phyloP scores from a whole-genome alignment of 2,329 filamentous ascomycete genomes.

The Penicillium vulpinum region DNA sequence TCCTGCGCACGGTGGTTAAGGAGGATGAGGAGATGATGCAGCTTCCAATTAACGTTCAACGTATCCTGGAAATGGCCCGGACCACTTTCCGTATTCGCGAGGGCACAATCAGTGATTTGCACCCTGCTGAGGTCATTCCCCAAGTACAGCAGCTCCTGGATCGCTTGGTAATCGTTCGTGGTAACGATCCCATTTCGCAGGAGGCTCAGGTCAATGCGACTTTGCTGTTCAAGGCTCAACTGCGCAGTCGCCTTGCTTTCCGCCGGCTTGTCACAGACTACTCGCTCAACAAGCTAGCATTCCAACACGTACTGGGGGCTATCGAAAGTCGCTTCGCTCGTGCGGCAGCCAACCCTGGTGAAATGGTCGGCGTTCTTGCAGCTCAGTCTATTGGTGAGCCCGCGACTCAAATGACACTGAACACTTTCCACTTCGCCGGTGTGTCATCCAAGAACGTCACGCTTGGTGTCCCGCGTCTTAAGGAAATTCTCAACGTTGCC shows the following conservation, averaged over 20 bases:
- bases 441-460: constrained; percentile 99
- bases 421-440: constrained; percentile 99
- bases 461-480: constrained; percentile 95
- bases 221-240: constrained; percentile 84
- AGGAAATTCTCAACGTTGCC: constrained; percentile 98
- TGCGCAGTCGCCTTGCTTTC: constrained; percentile 87
- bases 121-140: constrained; percentile 83
- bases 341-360: constrained; percentile 83
- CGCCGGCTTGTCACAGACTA: constrained; percentile 87
- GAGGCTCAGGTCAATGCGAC: constrained; percentile 90
- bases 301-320: constrained; percentile 88
- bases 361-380: constrained; percentile 97
- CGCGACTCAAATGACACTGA: constrained; percentile 98
- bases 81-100: constrained; percentile 89
- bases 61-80: constrained; percentile 87
- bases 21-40: constrained; percentile 85
- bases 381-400: constrained; percentile 98
- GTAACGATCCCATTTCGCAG: constrained; percentile 73
- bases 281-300: constrained; percentile 83
- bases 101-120: constrained; percentile 80
- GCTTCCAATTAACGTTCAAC: constrained; percentile 84
- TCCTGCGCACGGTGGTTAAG: constrained; percentile 70
- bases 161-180: constrained; percentile 80
- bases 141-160: constrained; percentile 73
- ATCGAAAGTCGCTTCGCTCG: constrained; percentile 85